A percentile compares a stretch with the other conserved stretches of the same genome.
phyloP scores from a whole-genome alignment of 306 rosid genomes.

The cucumber (Cucumis sativus) region Cucumber_9930_V3 NC_026659.2:11090001-11090500 shows the following conservation, averaged over 20 bases:
- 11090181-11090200: conserved; percentile 54
- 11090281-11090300: background rate
- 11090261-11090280: background rate
- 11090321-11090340: too few relatives aligned
- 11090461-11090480: too few relatives aligned
- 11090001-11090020: background rate
- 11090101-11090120: background rate
- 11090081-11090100: background rate
- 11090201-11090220: conserved; percentile 47
- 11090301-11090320: background rate
- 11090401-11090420: too few relatives aligned
- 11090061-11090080: background rate
- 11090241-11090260: background rate
- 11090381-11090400: too few relatives aligned
- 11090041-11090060: background rate
- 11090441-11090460: too few relatives aligned
- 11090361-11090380: too few relatives aligned
- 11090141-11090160: conserved; percentile 30
- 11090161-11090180: conserved; percentile 19
- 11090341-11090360: too few relatives aligned
- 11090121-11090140: background rate
- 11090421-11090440: too few relatives aligned
- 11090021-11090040: background rate
- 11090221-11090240: conserved; percentile 48
- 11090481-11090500: too few relatives aligned